These are phyloP conservation scores for Fusarium sp. DNA, from an alignment of 2,329 filamentous ascomycete species.

Conservation along the genomic window DNA sequence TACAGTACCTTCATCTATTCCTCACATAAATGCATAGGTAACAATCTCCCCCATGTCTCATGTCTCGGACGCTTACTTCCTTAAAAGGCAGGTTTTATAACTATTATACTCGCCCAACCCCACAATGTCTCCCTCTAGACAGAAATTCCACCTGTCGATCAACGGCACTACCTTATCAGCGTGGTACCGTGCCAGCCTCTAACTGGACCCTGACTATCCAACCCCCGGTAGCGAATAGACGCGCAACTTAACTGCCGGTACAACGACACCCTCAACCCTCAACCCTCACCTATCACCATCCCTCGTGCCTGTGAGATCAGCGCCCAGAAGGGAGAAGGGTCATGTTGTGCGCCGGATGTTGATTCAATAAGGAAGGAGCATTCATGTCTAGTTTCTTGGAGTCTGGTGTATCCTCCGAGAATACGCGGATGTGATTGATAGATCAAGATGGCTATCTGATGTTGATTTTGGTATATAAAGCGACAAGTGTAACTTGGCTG, in stretches of 20 bases:
- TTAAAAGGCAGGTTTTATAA: constrained; percentile 35
- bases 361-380: constrained; percentile 37
- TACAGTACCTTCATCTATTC: background rate
- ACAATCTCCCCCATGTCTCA: constrained; percentile 4
- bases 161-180: constrained; percentile 28
- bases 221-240: constrained; percentile 9
- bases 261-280: background rate
- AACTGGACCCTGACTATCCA: constrained; percentile 29
- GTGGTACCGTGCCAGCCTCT: constrained; percentile 25
- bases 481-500: constrained; percentile 2
- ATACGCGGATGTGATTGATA: constrained; percentile 2
- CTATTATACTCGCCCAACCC: constrained; percentile 3
- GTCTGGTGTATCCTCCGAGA: constrained; percentile 2
- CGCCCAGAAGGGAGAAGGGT: constrained; percentile 24
- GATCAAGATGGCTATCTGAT: constrained; percentile 4
- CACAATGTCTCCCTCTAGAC: constrained; percentile 10
- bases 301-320: constrained; percentile 36
- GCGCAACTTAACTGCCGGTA: constrained; percentile 7
- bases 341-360: constrained; percentile 15
- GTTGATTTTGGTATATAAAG: constrained; percentile 30
- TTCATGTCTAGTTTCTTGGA: background rate
- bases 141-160: constrained; percentile 21
- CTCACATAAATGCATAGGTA: background rate
- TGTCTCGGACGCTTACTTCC: constrained; percentile 25
- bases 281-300: constrained; percentile 29